phyloP scores from a whole-genome alignment of 2,329 filamentous ascomycete genomes.

The Aspergillus viridinutans region DNA sequence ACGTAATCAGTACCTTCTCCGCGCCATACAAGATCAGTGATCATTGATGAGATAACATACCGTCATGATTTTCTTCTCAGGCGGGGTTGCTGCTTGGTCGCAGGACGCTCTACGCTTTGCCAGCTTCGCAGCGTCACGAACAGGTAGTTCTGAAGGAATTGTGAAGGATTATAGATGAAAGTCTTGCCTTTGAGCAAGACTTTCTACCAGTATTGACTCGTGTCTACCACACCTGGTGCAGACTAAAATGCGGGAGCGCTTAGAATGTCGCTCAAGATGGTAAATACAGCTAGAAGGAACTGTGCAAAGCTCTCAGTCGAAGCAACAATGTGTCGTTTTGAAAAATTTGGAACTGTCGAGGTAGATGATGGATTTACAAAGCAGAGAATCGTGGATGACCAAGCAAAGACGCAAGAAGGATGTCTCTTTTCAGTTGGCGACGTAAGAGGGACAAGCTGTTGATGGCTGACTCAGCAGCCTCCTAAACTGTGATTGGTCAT shows the following conservation, averaged over 20 bases:
- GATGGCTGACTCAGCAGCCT: constrained; percentile 9
- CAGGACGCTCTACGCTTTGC: constrained; percentile 51
- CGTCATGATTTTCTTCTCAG: constrained; percentile 52
- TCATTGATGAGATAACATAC: constrained; percentile 29
- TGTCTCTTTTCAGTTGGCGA: constrained; percentile 9
- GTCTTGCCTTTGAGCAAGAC: constrained; percentile 41
- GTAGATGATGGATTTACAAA: neutral
- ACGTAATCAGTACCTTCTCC: constrained; percentile 2
- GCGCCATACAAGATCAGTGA: neutral
- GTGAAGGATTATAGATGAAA: constrained; percentile 37
- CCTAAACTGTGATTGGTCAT: constrained; percentile 9
- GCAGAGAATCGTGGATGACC: constrained; percentile 6
- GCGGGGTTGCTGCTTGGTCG: constrained; percentile 44
- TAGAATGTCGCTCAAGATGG: neutral
- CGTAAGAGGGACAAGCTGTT: constrained; percentile 18
- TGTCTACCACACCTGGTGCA: constrained; percentile 25
- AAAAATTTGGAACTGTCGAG: neutral
- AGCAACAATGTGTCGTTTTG: neutral
- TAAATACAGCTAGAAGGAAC: neutral
- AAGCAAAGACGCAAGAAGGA: constrained; percentile 4
- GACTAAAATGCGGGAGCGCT: constrained; percentile 17
- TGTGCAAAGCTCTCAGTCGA: neutral
- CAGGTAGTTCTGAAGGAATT: constrained; percentile 41
- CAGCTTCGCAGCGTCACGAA: constrained; percentile 45
- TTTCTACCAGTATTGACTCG: constrained; percentile 29